A percentile compares a stretch with the other conserved stretches of the same genome.
These are phyloP conservation scores for Coemansia sp. DNA, from an alignment of 192 early-diverging fungal genomes.

Conservation along the genomic window DNA sequence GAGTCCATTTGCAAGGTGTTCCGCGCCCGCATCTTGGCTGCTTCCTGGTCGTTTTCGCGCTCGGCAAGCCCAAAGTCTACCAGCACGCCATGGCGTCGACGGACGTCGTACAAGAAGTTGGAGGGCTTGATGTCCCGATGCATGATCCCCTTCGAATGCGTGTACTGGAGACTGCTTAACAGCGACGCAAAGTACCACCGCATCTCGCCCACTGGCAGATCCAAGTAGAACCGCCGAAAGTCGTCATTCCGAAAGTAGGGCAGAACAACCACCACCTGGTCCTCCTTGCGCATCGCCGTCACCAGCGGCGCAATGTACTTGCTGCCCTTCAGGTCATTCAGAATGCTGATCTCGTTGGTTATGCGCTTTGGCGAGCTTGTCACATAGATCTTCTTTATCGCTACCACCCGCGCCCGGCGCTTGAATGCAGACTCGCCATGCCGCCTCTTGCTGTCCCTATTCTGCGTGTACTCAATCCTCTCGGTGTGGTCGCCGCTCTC, in stretches of 20 bases:
- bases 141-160: slow-evolving; percentile 72
- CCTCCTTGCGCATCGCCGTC: slow-evolving; percentile 72
- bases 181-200: slow-evolving; percentile 73
- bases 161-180: slow-evolving; percentile 66
- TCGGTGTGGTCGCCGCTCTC: background rate
- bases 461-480: background rate
- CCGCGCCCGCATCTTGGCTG: slow-evolving; percentile 23
- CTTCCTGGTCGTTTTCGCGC: slow-evolving; percentile 50
- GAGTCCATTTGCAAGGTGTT: slow-evolving; percentile 49
- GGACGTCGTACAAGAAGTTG: slow-evolving; percentile 86
- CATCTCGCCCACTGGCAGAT: slow-evolving; percentile 66
- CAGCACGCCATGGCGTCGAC: slow-evolving; percentile 71
- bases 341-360: slow-evolving; percentile 76
- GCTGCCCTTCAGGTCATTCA: slow-evolving; percentile 69
- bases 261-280: slow-evolving; percentile 79
- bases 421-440: background rate
- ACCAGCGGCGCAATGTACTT: slow-evolving; percentile 75
- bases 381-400: slow-evolving; percentile 84
- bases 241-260: slow-evolving; percentile 84
- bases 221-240: slow-evolving; percentile 70
- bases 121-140: slow-evolving; percentile 94
- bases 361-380: slow-evolving; percentile 80
- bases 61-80: slow-evolving; percentile 95
- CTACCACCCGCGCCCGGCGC: slow-evolving; percentile 58
- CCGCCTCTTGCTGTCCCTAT: background rate